A percentile compares a stretch with the other conserved stretches of the same genome.
Evolutionary conservation across 805 yeast species (phyloP).

Genomic region (Metschnikowia orientalis): DNA sequence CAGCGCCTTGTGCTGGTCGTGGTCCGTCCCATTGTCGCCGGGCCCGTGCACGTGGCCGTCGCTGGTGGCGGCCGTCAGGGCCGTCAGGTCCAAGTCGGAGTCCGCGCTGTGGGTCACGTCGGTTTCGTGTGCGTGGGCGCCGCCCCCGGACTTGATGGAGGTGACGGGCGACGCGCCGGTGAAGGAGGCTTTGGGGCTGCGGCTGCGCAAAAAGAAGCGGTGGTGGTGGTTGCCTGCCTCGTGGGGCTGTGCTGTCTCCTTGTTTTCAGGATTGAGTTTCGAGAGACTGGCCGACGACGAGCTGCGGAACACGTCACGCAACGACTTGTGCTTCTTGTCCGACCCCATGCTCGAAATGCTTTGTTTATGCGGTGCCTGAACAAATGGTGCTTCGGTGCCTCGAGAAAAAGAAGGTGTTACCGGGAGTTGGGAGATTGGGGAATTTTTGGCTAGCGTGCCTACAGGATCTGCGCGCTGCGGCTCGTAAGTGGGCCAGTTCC

Average conservation of each 20-base stretch:
- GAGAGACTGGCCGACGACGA: slow-evolving; percentile 10
- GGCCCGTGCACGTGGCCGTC: too few species aligned
- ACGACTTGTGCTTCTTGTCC: slow-evolving; percentile 14
- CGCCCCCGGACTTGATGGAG: slow-evolving; percentile 17
- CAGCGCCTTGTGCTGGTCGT: too few species aligned
- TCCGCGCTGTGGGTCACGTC: slow-evolving; percentile 1
- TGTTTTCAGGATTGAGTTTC: slow-evolving; percentile 5
- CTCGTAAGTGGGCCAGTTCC: too few species aligned
- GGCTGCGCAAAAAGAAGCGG: slow-evolving; percentile 23
- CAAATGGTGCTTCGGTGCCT: too few species aligned
- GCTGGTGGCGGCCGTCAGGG: too few species aligned
- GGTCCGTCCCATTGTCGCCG: too few species aligned
- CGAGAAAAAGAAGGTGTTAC: too few species aligned
- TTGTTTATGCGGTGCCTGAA: too few species aligned
- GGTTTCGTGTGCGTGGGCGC: too few species aligned
- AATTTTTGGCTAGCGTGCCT: too few species aligned
- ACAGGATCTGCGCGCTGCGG: too few species aligned
- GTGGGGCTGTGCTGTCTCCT: slow-evolving; percentile 3
- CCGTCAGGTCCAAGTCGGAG: neutral
- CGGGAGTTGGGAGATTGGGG: too few species aligned
- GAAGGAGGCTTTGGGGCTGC: slow-evolving; percentile 21
- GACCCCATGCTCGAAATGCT: slow-evolving; percentile 9
- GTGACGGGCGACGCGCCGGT: slow-evolving; percentile 26
- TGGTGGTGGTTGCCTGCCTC: slow-evolving; percentile 15
- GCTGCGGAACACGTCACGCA: slow-evolving; percentile 12